These are phyloP conservation scores for Phialophora verrucosa DNA, from an alignment of 2,329 filamentous ascomycete genomes.

Conservation along the genomic window DNA sequence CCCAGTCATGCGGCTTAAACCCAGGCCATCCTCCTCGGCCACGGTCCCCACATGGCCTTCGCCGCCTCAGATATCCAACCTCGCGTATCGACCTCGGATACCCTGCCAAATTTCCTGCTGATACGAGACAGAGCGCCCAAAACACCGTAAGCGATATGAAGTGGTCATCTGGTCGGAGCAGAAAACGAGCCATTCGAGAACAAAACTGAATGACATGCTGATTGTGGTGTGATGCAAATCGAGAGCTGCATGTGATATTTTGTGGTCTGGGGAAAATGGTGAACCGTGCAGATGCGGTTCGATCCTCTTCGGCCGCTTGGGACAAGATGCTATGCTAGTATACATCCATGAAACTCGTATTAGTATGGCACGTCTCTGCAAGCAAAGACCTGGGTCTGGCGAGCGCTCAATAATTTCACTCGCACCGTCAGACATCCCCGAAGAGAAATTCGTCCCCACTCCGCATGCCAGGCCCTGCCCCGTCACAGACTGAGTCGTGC, in stretches of 20 bases:
- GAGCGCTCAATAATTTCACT: neutral
- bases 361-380: conserved; percentile 5
- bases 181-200: conserved; percentile 5
- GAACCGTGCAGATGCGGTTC: neutral
- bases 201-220: neutral
- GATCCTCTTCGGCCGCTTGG: neutral
- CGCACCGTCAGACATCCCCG: neutral
- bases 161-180: conserved; percentile 13
- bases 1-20: conserved; percentile 10
- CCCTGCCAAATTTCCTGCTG: conserved; percentile 4
- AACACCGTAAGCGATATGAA: conserved; percentile 28
- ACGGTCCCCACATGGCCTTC: neutral
- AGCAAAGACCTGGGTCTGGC: conserved; percentile 3
- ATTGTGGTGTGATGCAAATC: neutral
- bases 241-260: neutral
- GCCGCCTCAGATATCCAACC: neutral
- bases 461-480: conserved; percentile 9
- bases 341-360: conserved; percentile 14
- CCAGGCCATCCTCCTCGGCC: neutral
- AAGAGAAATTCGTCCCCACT: conserved; percentile 11
- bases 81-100: conserved; percentile 17
- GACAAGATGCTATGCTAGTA: neutral
- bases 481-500: conserved; percentile 23
- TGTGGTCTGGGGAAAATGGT: neutral
- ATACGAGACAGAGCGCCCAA: conserved; percentile 9